Conservation (phyloP, 2,329 filamentous ascomycete species). For the Simplicillium aogashimaense region DNA sequence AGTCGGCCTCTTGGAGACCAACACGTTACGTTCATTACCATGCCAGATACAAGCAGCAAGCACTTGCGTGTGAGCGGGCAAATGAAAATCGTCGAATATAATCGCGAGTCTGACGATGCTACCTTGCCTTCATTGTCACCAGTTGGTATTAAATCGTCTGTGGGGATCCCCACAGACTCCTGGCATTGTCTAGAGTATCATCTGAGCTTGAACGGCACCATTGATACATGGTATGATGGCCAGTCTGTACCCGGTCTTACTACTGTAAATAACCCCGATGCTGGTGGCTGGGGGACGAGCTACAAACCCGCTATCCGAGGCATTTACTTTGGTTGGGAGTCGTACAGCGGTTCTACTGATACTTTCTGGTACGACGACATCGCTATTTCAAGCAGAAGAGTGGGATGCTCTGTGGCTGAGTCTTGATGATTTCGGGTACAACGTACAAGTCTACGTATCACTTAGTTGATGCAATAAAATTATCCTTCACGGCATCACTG, state of each 20-base stretch:
- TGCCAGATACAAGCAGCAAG: constrained; percentile 50
- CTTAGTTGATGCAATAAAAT: too few species aligned
- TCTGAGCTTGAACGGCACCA: constrained; percentile 43
- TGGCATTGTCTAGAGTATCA: constrained; percentile 57
- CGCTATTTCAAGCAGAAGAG: constrained; percentile 18
- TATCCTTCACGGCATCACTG: too few species aligned
- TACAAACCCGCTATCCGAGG: constrained; percentile 41
- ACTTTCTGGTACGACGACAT: constrained; percentile 57
- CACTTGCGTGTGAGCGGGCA: constrained; percentile 54
- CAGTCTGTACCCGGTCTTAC: constrained; percentile 40
- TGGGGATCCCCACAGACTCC: constrained; percentile 33
- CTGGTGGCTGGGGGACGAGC: constrained; percentile 40
- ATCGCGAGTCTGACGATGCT: constrained; percentile 52
- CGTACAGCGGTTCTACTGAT: constrained; percentile 48
- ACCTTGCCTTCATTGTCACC: constrained; percentile 52
- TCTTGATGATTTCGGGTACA: too few species aligned
- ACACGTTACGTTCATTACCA: constrained; percentile 55
- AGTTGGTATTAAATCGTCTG: constrained; percentile 45
- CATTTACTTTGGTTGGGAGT: constrained; percentile 55
- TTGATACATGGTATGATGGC: constrained; percentile 52
- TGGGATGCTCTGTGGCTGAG: too few species aligned
- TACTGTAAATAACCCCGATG: constrained; percentile 39
- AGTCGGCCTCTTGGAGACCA: constrained; percentile 45
- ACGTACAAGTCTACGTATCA: too few species aligned
- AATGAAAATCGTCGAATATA: constrained; percentile 53